Evolutionary conservation across 139 green algal species (phyloP).

Genomic region (Chlamydomonas sp.): DNA sequence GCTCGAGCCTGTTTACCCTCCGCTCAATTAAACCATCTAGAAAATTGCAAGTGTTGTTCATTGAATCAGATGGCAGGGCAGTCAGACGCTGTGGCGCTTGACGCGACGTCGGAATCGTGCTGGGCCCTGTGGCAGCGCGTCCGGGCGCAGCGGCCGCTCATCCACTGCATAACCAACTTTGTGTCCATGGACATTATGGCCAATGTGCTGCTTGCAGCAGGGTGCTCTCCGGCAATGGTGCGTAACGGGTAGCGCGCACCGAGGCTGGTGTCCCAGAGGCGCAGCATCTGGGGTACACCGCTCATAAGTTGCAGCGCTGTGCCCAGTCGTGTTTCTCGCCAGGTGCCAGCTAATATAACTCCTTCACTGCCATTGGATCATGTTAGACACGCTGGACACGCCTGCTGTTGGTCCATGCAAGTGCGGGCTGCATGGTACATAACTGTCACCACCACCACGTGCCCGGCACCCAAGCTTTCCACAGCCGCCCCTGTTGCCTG

Average conservation of each 20-base stretch:
- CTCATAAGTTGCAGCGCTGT: not conserved
- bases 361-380: no score
- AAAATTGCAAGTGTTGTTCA: no score
- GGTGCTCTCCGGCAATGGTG: slow-evolving; percentile 86
- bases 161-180: slow-evolving; percentile 86
- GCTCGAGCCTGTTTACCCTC: no score
- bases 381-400: no score
- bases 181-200: slow-evolving; percentile 90
- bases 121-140: slow-evolving; percentile 53
- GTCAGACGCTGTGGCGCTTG: not conserved
- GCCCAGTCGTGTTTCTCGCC: not conserved
- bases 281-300: not conserved
- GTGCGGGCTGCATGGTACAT: no score
- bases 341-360: no score
- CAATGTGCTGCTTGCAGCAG: slow-evolving; percentile 80
- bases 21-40: no score
- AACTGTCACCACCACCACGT: no score
- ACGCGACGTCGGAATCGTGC: not conserved
- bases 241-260: not conserved
- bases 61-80: no score
- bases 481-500: no score
- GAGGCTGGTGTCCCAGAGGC: not conserved
- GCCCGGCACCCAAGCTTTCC: no score
- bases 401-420: no score
- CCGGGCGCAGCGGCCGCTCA: slow-evolving; percentile 44